A percentile compares a stretch with the other conserved stretches of the same genome.
These are phyloP conservation scores for Aspergillus incahuasiensis DNA, from an alignment of 495 filamentous ascomycete species.

Conservation along the genomic window DNA sequence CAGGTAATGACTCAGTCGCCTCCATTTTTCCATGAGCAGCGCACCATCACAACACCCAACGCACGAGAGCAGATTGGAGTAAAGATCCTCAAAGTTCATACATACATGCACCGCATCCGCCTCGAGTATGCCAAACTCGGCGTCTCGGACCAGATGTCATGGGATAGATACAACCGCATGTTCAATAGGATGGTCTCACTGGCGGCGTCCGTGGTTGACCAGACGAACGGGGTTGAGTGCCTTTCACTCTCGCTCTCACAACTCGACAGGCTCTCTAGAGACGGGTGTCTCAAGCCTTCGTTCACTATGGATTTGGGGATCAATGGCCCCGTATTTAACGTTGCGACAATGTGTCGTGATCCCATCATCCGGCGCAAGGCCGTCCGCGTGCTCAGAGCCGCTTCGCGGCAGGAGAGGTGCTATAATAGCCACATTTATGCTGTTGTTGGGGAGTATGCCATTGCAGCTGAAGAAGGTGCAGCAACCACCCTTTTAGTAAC, in stretches of 20 bases:
- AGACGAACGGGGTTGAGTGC: too few relatives aligned
- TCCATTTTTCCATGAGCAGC: too few relatives aligned
- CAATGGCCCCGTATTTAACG: conserved; percentile 51
- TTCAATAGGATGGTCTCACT: conserved; percentile 26
- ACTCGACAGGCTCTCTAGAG: too few relatives aligned
- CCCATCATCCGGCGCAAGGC: conserved; percentile 49
- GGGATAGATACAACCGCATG: conserved; percentile 17
- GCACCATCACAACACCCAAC: too few relatives aligned
- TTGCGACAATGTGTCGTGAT: conserved; percentile 57
- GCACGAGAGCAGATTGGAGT: conserved; percentile 15
- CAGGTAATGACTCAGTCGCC: too few relatives aligned
- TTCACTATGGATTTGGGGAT: conserved; percentile 41
- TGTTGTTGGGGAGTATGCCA: conserved; percentile 49
- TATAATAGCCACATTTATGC: conserved; percentile 58
- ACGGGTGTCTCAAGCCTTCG: conserved; percentile 8
- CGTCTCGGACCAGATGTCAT: not conserved
- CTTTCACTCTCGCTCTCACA: too few relatives aligned
- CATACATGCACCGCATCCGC: conserved; percentile 7
- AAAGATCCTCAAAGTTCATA: conserved; percentile 16
- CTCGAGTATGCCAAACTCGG: conserved; percentile 4
- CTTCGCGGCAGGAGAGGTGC: conserved; percentile 56
- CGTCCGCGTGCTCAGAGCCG: conserved; percentile 48
- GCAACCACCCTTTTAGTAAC: not conserved
- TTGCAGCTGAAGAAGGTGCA: conserved; percentile 49
- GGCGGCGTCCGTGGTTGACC: conserved; percentile 7